phyloP scores from a whole-genome alignment of 176 grass and related monocot genomes.

The Themeda triandra region DNA sequence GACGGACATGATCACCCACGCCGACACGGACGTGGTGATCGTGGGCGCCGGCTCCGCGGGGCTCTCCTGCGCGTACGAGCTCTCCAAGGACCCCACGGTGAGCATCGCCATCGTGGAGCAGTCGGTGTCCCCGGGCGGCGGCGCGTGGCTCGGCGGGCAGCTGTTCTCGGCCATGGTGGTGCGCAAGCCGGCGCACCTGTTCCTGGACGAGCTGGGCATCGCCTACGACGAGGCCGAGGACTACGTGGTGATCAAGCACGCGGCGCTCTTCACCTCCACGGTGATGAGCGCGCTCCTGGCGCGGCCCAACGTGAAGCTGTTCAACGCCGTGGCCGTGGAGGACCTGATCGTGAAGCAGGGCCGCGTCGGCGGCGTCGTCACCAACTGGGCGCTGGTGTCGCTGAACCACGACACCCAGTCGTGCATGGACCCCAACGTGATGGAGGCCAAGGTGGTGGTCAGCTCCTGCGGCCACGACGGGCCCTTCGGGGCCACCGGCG shows the following conservation, averaged over 20 bases:
- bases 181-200: constrained; percentile 85
- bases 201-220: constrained; percentile 79
- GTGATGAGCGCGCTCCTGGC: constrained; percentile 79
- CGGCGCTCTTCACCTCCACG: constrained; percentile 93
- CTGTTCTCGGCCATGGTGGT: constrained; percentile 98
- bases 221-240: constrained; percentile 82
- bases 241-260: constrained; percentile 90
- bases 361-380: constrained; percentile 81
- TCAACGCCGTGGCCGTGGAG: constrained; percentile 91
- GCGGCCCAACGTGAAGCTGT: constrained; percentile 92
- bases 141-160: constrained; percentile 95
- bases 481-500: constrained; percentile 83
- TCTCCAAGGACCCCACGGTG: constrained; percentile 84
- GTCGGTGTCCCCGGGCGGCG: constrained; percentile 92
- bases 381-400: constrained; percentile 93
- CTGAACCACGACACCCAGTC: constrained; percentile 99
- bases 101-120: constrained; percentile 81
- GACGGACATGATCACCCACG: constrained; percentile 96
- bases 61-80: constrained; percentile 89
- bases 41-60: constrained; percentile 90
- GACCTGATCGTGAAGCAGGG: constrained; percentile 84
- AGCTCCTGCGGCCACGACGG: constrained; percentile 98
- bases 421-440: constrained; percentile 98
- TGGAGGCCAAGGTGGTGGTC: constrained; percentile 92
- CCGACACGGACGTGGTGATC: constrained; percentile 89